These are phyloP conservation scores for Mucor sp. DNA, from an alignment of 371 early-diverging fungal genomes.

Conservation along the genomic window DNA sequence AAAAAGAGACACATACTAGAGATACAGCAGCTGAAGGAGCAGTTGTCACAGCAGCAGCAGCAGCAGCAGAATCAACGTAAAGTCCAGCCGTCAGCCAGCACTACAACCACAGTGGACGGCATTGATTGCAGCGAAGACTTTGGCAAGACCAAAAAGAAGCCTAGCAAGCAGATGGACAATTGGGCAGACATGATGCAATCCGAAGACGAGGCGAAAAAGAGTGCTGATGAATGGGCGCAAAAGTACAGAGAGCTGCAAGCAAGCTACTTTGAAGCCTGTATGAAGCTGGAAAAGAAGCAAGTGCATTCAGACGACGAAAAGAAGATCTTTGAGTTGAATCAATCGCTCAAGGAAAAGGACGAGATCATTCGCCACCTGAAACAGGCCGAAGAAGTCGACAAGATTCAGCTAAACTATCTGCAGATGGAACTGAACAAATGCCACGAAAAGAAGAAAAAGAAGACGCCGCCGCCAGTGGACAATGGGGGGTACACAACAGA, in stretches of 20 bases:
- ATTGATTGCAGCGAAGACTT: conserved; percentile 27
- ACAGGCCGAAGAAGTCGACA: conserved; percentile 28
- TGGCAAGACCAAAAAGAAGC: conserved; percentile 5
- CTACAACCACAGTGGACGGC: conserved; percentile 7
- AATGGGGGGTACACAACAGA: conserved; percentile 25
- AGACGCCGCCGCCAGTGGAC: neutral
- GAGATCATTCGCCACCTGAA: conserved; percentile 32
- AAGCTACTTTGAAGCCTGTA: conserved; percentile 4
- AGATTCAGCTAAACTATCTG: conserved; percentile 33
- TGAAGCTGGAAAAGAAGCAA: conserved; percentile 8
- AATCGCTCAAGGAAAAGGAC: conserved; percentile 11
- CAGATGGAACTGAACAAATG: conserved; percentile 24
- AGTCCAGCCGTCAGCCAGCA: conserved; percentile 2
- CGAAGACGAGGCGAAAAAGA: conserved; percentile 28
- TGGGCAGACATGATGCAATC: conserved; percentile 32
- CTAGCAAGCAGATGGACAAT: neutral
- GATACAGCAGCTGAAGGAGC: conserved; percentile 4
- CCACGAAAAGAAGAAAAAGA: conserved; percentile 7
- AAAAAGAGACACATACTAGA: conserved; percentile 8
- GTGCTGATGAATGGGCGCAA: conserved; percentile 18
- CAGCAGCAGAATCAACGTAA: neutral
- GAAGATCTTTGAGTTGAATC: conserved; percentile 1
- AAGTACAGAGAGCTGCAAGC: conserved; percentile 21
- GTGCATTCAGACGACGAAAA: conserved; percentile 5
- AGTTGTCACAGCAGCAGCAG: neutral